These are phyloP conservation scores for Pseudogymnoascus sp. DNA, from an alignment of 2,329 filamentous ascomycete species.

Conservation along the genomic window DNA sequence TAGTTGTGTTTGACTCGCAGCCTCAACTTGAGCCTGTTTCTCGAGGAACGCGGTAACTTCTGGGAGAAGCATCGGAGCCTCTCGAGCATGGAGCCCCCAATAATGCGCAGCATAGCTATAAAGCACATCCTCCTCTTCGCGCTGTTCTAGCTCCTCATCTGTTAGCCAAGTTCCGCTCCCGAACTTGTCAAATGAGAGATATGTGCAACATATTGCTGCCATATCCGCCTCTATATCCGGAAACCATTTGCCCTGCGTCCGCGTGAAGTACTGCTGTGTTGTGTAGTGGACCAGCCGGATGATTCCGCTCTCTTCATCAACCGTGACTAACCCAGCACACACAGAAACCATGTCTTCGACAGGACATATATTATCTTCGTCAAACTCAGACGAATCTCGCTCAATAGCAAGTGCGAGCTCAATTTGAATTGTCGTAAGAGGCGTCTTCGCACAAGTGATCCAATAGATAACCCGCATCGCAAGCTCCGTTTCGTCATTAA, in stretches of 20 bases:
- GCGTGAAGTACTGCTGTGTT: slow-evolving; percentile 37
- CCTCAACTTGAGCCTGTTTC: slow-evolving; percentile 8
- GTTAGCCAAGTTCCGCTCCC: slow-evolving; percentile 14
- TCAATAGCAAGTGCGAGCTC: slow-evolving; percentile 30
- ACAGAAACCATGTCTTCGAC: slow-evolving; percentile 14
- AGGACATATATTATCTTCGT: slow-evolving; percentile 19
- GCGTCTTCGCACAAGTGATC: slow-evolving; percentile 18
- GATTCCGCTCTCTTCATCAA: slow-evolving; percentile 18
- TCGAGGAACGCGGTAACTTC: slow-evolving; percentile 13
- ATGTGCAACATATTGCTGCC: slow-evolving; percentile 19
- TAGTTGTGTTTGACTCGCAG: slow-evolving; percentile 10
- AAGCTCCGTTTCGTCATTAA: slow-evolving; percentile 19
- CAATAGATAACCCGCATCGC: slow-evolving; percentile 27
- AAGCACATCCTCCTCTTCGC: slow-evolving; percentile 11
- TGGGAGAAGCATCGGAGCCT: not conserved
- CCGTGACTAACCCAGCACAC: slow-evolving; percentile 20
- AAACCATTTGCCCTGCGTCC: slow-evolving; percentile 11
- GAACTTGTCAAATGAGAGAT: slow-evolving; percentile 28
- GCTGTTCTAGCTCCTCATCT: slow-evolving; percentile 10
- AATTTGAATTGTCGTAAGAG: slow-evolving; percentile 25
- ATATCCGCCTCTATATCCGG: slow-evolving; percentile 14
- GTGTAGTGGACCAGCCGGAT: slow-evolving; percentile 21
- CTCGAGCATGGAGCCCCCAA: slow-evolving; percentile 18
- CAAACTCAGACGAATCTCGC: slow-evolving; percentile 15
- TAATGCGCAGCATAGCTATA: slow-evolving; percentile 17